These are phyloP conservation scores for Aspergillus steynii DNA, from an alignment of 495 filamentous ascomycete species.

Conservation along the genomic window DNA sequence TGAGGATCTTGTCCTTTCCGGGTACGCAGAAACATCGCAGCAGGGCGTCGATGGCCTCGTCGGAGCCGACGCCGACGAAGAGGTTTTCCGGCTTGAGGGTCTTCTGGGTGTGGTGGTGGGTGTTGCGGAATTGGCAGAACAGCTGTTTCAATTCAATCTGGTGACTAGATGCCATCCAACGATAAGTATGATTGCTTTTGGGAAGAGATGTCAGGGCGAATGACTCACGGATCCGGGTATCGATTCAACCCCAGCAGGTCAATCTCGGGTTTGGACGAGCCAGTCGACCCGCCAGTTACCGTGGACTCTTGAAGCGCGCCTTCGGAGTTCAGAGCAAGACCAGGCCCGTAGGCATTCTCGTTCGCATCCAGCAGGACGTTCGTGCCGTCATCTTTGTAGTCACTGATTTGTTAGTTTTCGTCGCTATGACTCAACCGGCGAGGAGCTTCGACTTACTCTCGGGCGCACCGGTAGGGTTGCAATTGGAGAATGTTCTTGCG, in stretches of 20 bases:
- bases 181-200: too few species aligned
- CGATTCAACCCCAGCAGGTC: conserved; percentile 81
- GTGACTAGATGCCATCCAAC: conserved; percentile 54
- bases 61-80: conserved; percentile 92
- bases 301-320: conserved; percentile 46
- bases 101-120: conserved; percentile 73
- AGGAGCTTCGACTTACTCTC: conserved; percentile 61
- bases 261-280: conserved; percentile 46
- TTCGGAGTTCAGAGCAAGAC: conserved; percentile 50
- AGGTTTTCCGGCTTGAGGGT: conserved; percentile 78
- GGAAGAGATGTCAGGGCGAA: neutral
- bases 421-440: conserved; percentile 9
- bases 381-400: conserved; percentile 98
- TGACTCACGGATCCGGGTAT: conserved; percentile 85
- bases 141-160: conserved; percentile 81
- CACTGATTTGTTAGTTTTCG: conserved; percentile 57
- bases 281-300: conserved; percentile 36
- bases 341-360: conserved; percentile 93
- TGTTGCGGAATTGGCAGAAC: conserved; percentile 86
- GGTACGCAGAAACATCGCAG: conserved; percentile 90
- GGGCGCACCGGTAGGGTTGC: conserved; percentile 80
- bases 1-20: conserved; percentile 83
- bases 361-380: conserved; percentile 97
- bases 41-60: conserved; percentile 94
- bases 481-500: conserved; percentile 80